Evolutionary conservation across 2,329 filamentous ascomycete genomes (phyloP).

Genomic region (Hypoxylon sp.): DNA sequence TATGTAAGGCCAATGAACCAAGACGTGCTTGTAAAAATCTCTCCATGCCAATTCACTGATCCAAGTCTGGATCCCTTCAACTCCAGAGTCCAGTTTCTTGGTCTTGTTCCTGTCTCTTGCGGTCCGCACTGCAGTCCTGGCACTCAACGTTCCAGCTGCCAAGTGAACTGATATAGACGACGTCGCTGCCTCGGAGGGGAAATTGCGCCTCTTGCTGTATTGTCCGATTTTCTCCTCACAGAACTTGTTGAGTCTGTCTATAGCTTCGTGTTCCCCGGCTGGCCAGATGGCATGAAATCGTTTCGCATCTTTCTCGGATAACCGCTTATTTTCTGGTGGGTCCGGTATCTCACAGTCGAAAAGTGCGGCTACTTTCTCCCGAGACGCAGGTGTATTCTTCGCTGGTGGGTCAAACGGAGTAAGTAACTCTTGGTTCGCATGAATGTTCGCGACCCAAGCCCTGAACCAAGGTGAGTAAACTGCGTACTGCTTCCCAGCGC

Average conservation of each 20-base stretch:
- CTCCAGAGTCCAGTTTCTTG: slow-evolving; percentile 76
- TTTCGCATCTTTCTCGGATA: slow-evolving; percentile 72
- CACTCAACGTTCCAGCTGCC: slow-evolving; percentile 75
- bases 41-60: slow-evolving; percentile 89
- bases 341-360: slow-evolving; percentile 75
- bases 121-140: slow-evolving; percentile 77
- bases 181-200: slow-evolving; percentile 74
- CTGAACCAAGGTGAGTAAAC: slow-evolving; percentile 89
- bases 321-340: slow-evolving; percentile 73
- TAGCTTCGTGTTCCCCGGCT: slow-evolving; percentile 81
- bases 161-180: slow-evolving; percentile 81
- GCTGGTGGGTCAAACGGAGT: slow-evolving; percentile 71
- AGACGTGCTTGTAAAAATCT: slow-evolving; percentile 89
- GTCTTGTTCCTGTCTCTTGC: slow-evolving; percentile 64
- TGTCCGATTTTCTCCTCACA: slow-evolving; percentile 72
- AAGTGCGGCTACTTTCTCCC: slow-evolving; percentile 52
- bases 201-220: slow-evolving; percentile 77
- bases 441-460: slow-evolving; percentile 80
- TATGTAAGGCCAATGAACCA: slow-evolving; percentile 87
- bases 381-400: slow-evolving; percentile 66
- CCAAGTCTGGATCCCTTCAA: slow-evolving; percentile 78
- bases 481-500: slow-evolving; percentile 82
- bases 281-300: slow-evolving; percentile 76
- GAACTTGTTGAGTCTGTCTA: slow-evolving; percentile 75
- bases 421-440: slow-evolving; percentile 77